phyloP scores from a whole-genome alignment of 1,284 basidiomycete species.

The Mycena citricolor region DNA sequence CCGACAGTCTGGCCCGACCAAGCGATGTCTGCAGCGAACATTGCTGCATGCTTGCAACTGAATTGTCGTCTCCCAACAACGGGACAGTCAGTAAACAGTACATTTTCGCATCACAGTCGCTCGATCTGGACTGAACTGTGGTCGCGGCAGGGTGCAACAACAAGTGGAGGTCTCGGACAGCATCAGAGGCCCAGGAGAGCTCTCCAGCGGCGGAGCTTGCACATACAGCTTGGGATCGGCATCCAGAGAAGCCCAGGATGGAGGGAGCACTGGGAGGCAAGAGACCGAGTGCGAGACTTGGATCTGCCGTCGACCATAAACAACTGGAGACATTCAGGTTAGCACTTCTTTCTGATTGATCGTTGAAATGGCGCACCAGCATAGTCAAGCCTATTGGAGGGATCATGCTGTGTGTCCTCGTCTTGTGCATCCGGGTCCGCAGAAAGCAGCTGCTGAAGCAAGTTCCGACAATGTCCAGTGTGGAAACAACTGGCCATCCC shows the following conservation, averaged over 20 bases:
- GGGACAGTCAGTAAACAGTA: conserved; percentile 1
- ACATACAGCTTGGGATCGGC: not conserved
- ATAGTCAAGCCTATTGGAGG: not conserved
- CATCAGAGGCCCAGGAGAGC: too few species aligned
- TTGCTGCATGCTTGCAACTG: conserved; percentile 4
- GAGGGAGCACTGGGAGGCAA: not conserved
- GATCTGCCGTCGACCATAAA: not conserved
- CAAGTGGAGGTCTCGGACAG: too few species aligned
- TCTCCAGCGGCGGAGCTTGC: not conserved
- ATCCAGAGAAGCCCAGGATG: not conserved
- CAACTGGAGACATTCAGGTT: too few species aligned
- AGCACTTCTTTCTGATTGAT: too few species aligned
- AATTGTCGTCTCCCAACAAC: not conserved
- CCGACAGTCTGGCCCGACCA: conserved; percentile 28
- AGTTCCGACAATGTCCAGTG: not conserved
- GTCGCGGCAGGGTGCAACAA: too few species aligned
- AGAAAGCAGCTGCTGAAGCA: conserved; percentile 4
- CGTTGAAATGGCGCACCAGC: too few species aligned
- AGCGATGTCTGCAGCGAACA: not conserved
- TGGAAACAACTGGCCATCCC: not conserved
- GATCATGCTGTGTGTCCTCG: not conserved
- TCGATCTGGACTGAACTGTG: too few species aligned
- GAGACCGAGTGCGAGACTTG: not conserved
- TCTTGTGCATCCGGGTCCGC: not conserved
- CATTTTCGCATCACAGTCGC: too few species aligned